Evolutionary conservation across 2,329 filamentous ascomycete genomes (phyloP).

Genomic region (Chaetomium olivaceum): DNA sequence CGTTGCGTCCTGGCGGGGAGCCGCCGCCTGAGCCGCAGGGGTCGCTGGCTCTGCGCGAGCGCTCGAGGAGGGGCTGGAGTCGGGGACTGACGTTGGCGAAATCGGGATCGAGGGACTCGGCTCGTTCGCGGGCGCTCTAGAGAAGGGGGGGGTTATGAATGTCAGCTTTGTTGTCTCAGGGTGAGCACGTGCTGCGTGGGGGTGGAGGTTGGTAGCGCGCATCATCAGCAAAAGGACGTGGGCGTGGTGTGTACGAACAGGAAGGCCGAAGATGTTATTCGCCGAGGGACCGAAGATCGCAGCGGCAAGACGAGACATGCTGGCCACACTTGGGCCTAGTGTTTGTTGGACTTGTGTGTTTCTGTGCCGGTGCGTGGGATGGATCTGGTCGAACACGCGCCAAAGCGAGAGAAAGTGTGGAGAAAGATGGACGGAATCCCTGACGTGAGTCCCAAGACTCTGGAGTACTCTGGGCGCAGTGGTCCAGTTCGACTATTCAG

Average conservation of each 20-base stretch:
- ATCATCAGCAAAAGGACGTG: not conserved
- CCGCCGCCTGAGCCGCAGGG: constrained; percentile 9
- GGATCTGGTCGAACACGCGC: not conserved
- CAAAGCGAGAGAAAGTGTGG: constrained; percentile 1
- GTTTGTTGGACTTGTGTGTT: not conserved
- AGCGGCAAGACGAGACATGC: constrained; percentile 25
- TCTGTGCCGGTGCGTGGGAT: not conserved
- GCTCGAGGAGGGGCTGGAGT: constrained; percentile 30
- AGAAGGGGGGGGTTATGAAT: not conserved
- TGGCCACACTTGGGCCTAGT: not conserved
- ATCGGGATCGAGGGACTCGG: constrained; percentile 30
- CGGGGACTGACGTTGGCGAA: constrained; percentile 24
- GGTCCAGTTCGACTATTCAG: not conserved
- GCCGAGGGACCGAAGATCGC: constrained; percentile 28
- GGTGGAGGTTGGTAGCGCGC: not conserved
- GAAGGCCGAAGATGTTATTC: constrained; percentile 26
- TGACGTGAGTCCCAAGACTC: not conserved
- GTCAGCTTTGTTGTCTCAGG: not conserved
- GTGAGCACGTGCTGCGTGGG: constrained; percentile 8
- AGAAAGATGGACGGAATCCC: not conserved
- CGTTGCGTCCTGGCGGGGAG: constrained; percentile 19
- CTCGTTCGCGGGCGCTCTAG: constrained; percentile 36
- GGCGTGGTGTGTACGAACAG: constrained; percentile 29
- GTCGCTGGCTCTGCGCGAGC: constrained; percentile 20
- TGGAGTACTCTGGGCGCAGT: not conserved